These are phyloP conservation scores for Blastomyces gilchristii DNA, from an alignment of 2,329 filamentous ascomycete species.

Conservation along the genomic window DNA sequence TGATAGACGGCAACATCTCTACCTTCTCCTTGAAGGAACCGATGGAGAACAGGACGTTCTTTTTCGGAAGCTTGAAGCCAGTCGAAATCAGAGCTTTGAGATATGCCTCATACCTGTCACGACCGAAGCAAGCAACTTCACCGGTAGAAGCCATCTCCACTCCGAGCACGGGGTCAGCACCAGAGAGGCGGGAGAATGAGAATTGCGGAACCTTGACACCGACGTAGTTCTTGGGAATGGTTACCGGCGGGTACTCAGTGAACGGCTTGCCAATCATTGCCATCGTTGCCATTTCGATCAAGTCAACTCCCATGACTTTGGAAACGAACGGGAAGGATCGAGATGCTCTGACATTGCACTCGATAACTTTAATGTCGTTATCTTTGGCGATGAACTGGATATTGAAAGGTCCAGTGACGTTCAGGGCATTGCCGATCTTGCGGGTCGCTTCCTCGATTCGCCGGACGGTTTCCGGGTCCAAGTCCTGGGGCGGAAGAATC, in stretches of 20 bases:
- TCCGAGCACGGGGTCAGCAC: conserved; percentile 89
- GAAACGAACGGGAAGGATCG: conserved; percentile 97
- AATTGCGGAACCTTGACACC: conserved; percentile 98
- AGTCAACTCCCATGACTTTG: conserved; percentile 94
- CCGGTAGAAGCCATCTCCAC: conserved; percentile 99
- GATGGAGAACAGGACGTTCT: conserved; percentile 89
- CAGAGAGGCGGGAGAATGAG: conserved; percentile 93
- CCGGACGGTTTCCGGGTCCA: conserved; percentile 76
- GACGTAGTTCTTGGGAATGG: conserved; percentile 70
- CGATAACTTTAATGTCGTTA: conserved; percentile 99
- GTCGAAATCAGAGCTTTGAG: conserved; percentile 92
- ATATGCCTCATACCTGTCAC: conserved; percentile 95
- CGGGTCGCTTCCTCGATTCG: conserved; percentile 89
- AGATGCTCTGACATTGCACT: conserved; percentile 95
- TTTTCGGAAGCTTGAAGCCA: conserved; percentile 90
- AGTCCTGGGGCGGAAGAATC: conserved; percentile 86
- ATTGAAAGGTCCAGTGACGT: conserved; percentile 94
- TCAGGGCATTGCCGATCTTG: conserved; percentile 89
- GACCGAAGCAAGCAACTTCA: conserved; percentile 92
- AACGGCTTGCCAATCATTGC: conserved; percentile 84
- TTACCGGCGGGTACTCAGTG: conserved; percentile 66
- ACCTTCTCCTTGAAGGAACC: conserved; percentile 97
- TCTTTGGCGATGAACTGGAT: conserved; percentile 99
- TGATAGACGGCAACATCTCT: conserved; percentile 87
- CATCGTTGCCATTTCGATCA: conserved; percentile 98